Base-by-base conservation (phyloP, 441 rosid genomes). In the Oxalis stricta region DNA sequence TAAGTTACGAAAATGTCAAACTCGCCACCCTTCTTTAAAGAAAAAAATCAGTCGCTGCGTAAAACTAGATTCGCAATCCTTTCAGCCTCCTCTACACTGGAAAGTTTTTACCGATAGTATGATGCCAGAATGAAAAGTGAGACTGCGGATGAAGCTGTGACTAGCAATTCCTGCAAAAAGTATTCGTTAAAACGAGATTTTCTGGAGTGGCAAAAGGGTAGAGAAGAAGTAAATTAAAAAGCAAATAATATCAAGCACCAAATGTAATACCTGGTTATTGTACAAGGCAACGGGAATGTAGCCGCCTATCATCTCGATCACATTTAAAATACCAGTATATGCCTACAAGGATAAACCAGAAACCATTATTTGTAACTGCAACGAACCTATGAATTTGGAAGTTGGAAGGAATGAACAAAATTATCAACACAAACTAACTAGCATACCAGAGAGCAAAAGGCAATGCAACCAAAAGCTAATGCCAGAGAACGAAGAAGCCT, bases 401-500 rank as follows among this genome's bases (percentile, higher is more conserved):
- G n/a, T n/a, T n/a, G n/a, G n/a, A n/a, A n/a, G n/a, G n/a, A n/a
- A 46, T 16, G 7, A 12, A 5, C 3, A 17, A 6, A 47, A 36
- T 34, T 40, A n/a, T 15, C 39, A 40, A 32, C 13, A 18, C 39
- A 50, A 40, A 5, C 23, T 19, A 50, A 51, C n/a, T 22, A 35
- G 46, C 70, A 34, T 85, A 86, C 99, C 93, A 91, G 69, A 50
- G 96, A 91, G 49, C 84, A 68, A 54, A 79, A 45, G 18, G 89
- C 85, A 39, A 91, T 72, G 52, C 79, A 70, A 37, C 96, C 85
- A 54, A 86, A 83, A 52, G 73, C 95, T 72, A 91, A 47, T 6
- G 78, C 84, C 46, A 91, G 93, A 54, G 96, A 75, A 18, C 96
- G 87, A 46, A 91, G 84, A 68, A 86, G 58, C 33, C 96, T 68